A percentile compares a stretch with the other conserved stretches of the same genome.
Evolutionary conservation across 805 yeast genomes (phyloP).

Genomic region (Tetrapisispora namnaoensis): DNA sequence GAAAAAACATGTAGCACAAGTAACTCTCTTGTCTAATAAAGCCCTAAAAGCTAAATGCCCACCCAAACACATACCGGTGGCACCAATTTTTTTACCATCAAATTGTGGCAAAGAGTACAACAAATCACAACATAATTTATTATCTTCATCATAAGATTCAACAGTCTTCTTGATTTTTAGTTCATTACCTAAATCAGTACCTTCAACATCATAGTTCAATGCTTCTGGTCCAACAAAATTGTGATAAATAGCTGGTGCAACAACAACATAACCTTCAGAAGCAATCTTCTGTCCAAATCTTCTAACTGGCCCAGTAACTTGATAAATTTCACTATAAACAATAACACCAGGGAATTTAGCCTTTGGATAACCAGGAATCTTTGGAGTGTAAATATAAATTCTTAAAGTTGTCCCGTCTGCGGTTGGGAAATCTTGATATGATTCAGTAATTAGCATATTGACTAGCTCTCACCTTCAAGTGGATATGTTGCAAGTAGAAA

Average conservation of each 20-base stretch:
- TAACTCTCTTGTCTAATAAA: slow-evolving; percentile 47
- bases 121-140: slow-evolving; percentile 52
- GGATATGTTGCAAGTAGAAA: neutral
- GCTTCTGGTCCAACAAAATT: slow-evolving; percentile 58
- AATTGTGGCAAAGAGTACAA: slow-evolving; percentile 48
- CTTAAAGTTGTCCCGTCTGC: slow-evolving; percentile 60
- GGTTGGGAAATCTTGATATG: slow-evolving; percentile 54
- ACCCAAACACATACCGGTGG: slow-evolving; percentile 83
- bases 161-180: slow-evolving; percentile 60
- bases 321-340: slow-evolving; percentile 73
- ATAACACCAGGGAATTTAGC: slow-evolving; percentile 77
- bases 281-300: slow-evolving; percentile 72
- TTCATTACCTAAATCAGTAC: slow-evolving; percentile 65
- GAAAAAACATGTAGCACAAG: slow-evolving; percentile 65
- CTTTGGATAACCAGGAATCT: slow-evolving; percentile 59
- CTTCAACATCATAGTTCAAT: slow-evolving; percentile 57
- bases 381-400: slow-evolving; percentile 56
- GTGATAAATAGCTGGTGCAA: slow-evolving; percentile 74
- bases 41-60: slow-evolving; percentile 74
- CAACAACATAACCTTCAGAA: slow-evolving; percentile 67
- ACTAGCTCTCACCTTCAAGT: neutral
- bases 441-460: slow-evolving; percentile 58
- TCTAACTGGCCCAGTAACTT: slow-evolving; percentile 73
- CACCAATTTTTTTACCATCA: slow-evolving; percentile 57
- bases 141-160: slow-evolving; percentile 69